Conservation (phyloP, 345 rosid genomes). For the Eucalyptus viminalis region DNA sequence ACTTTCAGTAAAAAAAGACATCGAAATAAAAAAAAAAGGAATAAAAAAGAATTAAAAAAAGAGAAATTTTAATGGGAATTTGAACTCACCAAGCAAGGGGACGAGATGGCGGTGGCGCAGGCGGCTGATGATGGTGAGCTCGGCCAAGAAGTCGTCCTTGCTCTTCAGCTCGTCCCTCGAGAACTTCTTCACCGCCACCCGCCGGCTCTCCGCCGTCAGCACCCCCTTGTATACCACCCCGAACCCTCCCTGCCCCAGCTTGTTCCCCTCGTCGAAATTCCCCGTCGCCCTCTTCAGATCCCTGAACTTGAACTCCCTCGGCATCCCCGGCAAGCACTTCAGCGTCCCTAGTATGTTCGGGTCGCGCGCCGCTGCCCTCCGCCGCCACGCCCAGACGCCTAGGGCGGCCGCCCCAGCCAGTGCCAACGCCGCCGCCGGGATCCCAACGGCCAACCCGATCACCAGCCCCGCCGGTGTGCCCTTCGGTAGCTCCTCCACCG, state of each 20-base stretch:
- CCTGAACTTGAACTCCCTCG: conserved; percentile 28
- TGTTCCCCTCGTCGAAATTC: conserved; percentile 35
- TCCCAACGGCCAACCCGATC: conserved; percentile 14
- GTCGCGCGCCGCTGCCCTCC: conserved; percentile 5
- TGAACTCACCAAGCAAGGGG: conserved; percentile 22
- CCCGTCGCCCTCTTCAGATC: conserved; percentile 51
- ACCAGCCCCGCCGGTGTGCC: background rate
- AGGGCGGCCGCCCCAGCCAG: background rate
- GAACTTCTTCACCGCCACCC: conserved; percentile 44
- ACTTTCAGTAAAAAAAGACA: background rate
- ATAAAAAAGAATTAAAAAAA: background rate
- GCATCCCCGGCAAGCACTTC: conserved; percentile 35
- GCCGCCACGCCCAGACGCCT: background rate
- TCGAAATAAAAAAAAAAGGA: background rate
- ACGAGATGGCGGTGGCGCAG: conserved; percentile 55
- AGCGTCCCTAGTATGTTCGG: conserved; percentile 28
- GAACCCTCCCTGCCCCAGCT: conserved; percentile 45
- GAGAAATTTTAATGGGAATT: background rate
- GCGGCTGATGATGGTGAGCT: conserved; percentile 49
- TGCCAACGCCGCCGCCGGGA: background rate
- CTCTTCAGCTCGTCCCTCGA: conserved; percentile 21
- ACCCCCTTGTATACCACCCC: conserved; percentile 42
- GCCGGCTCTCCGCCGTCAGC: conserved; percentile 22
- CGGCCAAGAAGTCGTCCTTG: conserved; percentile 43
- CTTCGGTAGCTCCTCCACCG: conserved; percentile 18